Conservation (phyloP, 331 rosid species). For the Malus hybrid region DNA sequence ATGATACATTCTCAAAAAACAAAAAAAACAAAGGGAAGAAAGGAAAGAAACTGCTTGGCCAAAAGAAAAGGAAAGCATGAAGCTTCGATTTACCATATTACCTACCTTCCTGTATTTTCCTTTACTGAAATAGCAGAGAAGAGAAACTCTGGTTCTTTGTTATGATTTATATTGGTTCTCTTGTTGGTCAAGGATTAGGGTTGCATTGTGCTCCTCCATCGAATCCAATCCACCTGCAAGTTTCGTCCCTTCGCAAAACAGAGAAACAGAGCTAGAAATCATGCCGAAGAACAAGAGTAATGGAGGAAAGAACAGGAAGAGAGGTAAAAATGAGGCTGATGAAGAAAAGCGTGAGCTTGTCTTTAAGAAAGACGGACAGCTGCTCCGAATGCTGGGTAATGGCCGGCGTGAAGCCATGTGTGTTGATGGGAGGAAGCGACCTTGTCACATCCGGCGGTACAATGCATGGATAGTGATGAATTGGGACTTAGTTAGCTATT, state of each 20-base stretch:
- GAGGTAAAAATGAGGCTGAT: slow-evolving; percentile 4
- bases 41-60: not conserved
- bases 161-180: no score
- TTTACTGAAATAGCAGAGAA: no score
- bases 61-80: not conserved
- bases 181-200: no score
- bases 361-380: slow-evolving; percentile 5
- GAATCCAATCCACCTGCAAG: not conserved
- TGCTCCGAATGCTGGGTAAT: slow-evolving; percentile 4
- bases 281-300: slow-evolving; percentile 8
- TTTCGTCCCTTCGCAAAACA: not conserved
- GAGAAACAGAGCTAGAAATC: not conserved
- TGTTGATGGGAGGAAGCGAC: slow-evolving; percentile 46
- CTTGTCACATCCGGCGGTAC: slow-evolving; percentile 61
- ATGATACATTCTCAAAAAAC: no score
- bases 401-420: slow-evolving; percentile 43
- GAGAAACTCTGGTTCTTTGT: no score
- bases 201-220: not conserved
- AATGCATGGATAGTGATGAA: slow-evolving; percentile 30
- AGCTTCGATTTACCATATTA: not conserved
- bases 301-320: slow-evolving; percentile 5
- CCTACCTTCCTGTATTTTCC: not conserved
- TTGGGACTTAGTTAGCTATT: no score
- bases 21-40: no score
- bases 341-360: slow-evolving; percentile 5